These are phyloP conservation scores for Takashimella koratensis DNA, from an alignment of 1,284 basidiomycete species.

Conservation along the genomic window DNA sequence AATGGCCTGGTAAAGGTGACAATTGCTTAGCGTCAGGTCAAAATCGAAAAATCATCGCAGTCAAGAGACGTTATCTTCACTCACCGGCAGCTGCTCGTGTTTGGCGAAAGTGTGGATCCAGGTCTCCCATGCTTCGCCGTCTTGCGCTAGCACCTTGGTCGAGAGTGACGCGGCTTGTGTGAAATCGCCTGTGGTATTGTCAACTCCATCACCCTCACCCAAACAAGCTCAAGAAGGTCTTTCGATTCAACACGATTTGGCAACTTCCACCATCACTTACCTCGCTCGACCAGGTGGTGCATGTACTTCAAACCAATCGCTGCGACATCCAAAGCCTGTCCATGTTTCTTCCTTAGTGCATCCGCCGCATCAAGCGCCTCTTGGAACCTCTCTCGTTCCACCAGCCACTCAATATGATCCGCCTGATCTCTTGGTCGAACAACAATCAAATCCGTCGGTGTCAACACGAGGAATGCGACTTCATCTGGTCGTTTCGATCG, in stretches of 20 bases:
- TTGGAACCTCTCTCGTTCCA: conserved; percentile 79
- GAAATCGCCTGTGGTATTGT: conserved; percentile 61
- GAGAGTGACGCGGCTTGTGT: conserved; percentile 78
- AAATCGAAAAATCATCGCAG: no score
- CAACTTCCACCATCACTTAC: conserved; percentile 52
- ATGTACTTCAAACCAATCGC: conserved; percentile 82
- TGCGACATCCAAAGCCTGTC: conserved; percentile 57
- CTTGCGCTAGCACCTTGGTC: conserved; percentile 77
- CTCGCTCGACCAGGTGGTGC: conserved; percentile 69
- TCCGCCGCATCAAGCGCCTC: conserved; percentile 87
- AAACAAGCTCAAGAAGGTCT: not conserved
- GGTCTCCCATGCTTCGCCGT: conserved; percentile 83
- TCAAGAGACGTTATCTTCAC: no score
- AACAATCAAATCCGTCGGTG: conserved; percentile 79
- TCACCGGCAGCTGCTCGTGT: conserved; percentile 71
- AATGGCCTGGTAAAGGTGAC: conserved; percentile 70
- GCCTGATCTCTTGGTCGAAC: conserved; percentile 79
- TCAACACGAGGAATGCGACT: conserved; percentile 67
- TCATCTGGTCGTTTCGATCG: conserved; percentile 41
- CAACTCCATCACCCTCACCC: not conserved
- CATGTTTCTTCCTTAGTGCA: conserved; percentile 52
- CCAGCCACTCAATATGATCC: conserved; percentile 91
- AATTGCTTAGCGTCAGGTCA: no score
- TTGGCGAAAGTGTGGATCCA: conserved; percentile 92
- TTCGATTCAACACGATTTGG: not conserved